Conservation (phyloP, 805 yeast genomes). For the Starmerella floricola region DNA sequence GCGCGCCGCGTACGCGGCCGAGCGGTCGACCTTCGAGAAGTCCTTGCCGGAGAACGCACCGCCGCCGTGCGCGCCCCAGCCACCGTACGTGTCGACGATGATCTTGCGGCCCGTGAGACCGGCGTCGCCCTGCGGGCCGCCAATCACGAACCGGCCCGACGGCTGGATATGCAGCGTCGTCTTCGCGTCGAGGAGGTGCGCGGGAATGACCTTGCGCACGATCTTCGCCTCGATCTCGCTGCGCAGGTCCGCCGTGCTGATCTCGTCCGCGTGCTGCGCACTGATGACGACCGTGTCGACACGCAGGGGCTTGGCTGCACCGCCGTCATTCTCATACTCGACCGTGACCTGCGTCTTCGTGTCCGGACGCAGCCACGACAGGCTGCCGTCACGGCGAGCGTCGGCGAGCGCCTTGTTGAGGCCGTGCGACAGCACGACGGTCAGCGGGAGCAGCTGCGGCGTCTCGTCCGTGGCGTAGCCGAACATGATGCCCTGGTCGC, state of each 20-base stretch:
- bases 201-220: constrained; percentile 86
- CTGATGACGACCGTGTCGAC: constrained; percentile 97
- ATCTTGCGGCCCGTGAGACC: constrained; percentile 99
- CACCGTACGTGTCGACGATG: constrained; percentile 99
- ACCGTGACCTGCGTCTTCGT: constrained; percentile 99
- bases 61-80: constrained; percentile 99
- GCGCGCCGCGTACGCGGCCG: constrained; percentile 99
- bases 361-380: constrained; percentile 97
- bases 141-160: constrained; percentile 98
- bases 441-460: constrained; percentile 92
- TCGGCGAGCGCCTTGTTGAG: constrained; percentile 92
- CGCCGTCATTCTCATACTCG: constrained; percentile 86
- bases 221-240: constrained; percentile 62
- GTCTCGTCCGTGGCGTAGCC: constrained; percentile 99
- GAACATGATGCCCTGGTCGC: constrained; percentile 99
- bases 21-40: constrained; percentile 98
- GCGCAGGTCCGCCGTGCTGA: constrained; percentile 88
- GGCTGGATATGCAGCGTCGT: constrained; percentile 98
- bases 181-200: constrained; percentile 78
- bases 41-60: constrained; percentile 99
- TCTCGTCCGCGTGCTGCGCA: constrained; percentile 94
- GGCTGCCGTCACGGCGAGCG: constrained; percentile 91
- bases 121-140: constrained; percentile 99
- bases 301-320: constrained; percentile 91
- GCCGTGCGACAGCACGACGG: constrained; percentile 87